Evolutionary conservation across 768 basidiomycete species (phyloP).

Genomic region (Cystobasidium ongulense): DNA sequence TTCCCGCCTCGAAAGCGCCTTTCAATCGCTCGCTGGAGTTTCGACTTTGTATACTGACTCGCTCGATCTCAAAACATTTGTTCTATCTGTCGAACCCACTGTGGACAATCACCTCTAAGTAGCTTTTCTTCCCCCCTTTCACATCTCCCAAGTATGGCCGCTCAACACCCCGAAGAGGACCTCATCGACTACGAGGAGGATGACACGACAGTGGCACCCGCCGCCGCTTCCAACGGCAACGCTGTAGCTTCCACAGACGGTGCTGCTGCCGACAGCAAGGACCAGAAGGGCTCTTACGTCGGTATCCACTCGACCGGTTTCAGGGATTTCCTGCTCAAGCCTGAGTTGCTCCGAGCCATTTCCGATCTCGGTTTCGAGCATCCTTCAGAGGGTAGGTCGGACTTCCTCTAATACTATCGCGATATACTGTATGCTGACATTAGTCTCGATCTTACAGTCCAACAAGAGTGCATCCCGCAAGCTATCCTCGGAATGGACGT

Average conservation of each 20-base stretch:
- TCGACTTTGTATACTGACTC: not conserved
- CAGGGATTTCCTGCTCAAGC: slow-evolving; percentile 95
- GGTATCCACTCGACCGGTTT: slow-evolving; percentile 99
- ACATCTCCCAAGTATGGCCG: slow-evolving; percentile 11
- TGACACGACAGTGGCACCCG: slow-evolving; percentile 20
- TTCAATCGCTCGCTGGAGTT: not conserved
- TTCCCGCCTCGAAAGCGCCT: not conserved
- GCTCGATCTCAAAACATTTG: not conserved
- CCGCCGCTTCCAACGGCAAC: slow-evolving; percentile 27
- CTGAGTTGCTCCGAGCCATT: slow-evolving; percentile 91
- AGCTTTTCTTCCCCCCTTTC: not conserved
- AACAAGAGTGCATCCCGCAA: slow-evolving; percentile 99
- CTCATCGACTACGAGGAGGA: slow-evolving; percentile 93
- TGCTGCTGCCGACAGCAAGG: slow-evolving; percentile 35
- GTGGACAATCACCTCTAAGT: not conserved
- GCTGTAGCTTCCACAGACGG: slow-evolving; percentile 26
- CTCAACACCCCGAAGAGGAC: slow-evolving; percentile 50
- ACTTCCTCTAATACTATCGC: not conserved
- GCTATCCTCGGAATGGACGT: slow-evolving; percentile 99
- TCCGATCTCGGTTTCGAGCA: slow-evolving; percentile 99
- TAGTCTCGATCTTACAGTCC: slow-evolving; percentile 56
- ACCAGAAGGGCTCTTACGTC: slow-evolving; percentile 65
- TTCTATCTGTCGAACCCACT: too few relatives aligned
- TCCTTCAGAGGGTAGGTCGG: slow-evolving; percentile 81
- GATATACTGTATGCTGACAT: not conserved